A percentile compares a stretch with the other conserved stretches of the same genome.
These are phyloP conservation scores for Marvania coccoides DNA, from an alignment of 139 green algal species.

Conservation along the genomic window DNA sequence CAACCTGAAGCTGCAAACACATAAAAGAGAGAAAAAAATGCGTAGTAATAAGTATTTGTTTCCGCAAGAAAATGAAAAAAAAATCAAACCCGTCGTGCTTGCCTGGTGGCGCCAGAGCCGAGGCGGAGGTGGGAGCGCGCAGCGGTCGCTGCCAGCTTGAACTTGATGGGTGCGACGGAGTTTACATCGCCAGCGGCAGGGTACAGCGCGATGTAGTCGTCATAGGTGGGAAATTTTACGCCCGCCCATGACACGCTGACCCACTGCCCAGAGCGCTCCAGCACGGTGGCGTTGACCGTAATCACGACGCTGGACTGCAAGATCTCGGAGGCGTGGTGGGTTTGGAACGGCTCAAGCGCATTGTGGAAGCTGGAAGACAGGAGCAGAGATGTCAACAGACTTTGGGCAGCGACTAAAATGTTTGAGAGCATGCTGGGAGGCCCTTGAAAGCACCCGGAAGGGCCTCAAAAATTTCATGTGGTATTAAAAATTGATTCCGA, in stretches of 20 bases:
- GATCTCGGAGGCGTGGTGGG: neutral
- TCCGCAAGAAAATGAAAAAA: neutral
- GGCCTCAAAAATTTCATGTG: too few relatives aligned
- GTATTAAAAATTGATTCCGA: too few relatives aligned
- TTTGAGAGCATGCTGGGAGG: too few relatives aligned
- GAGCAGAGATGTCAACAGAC: too few relatives aligned
- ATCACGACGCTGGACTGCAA: neutral
- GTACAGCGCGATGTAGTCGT: conserved; percentile 30
- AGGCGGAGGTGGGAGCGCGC: neutral
- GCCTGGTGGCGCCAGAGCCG: neutral
- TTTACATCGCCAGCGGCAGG: conserved; percentile 8
- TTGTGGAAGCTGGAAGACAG: neutral
- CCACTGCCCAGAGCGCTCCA: neutral
- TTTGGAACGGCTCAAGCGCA: neutral
- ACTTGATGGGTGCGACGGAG: conserved; percentile 19
- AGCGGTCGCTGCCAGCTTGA: conserved; percentile 3
- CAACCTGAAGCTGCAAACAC: conserved; percentile 23
- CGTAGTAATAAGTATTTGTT: neutral
- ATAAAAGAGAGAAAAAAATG: neutral
- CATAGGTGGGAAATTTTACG: neutral
- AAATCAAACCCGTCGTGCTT: neutral
- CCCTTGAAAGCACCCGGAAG: too few relatives aligned
- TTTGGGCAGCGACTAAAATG: too few relatives aligned
- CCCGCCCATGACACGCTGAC: neutral
- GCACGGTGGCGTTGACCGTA: neutral